These are phyloP conservation scores for Gossypium turneri DNA, from an alignment of 345 rosid genomes.

Conservation along the genomic window DNA sequence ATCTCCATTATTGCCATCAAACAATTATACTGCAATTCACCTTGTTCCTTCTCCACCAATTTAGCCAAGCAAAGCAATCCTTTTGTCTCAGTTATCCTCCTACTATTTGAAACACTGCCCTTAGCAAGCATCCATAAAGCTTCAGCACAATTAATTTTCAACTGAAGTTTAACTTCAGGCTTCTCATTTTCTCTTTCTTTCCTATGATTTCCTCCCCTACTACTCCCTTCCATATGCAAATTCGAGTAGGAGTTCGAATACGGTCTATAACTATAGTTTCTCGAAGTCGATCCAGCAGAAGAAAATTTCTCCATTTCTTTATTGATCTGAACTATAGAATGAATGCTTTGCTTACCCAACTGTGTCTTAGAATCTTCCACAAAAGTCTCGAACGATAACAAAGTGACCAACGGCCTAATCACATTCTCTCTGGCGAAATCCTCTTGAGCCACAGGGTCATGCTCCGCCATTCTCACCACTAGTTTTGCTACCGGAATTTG, in stretches of 20 bases:
- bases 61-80: slow-evolving; percentile 89
- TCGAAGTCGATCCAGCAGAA: slow-evolving; percentile 13
- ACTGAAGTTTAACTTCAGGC: slow-evolving; percentile 52
- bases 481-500: slow-evolving; percentile 56
- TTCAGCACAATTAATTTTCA: slow-evolving; percentile 61
- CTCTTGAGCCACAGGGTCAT: slow-evolving; percentile 57
- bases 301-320: slow-evolving; percentile 44
- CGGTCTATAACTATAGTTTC: slow-evolving; percentile 31
- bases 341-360: slow-evolving; percentile 61
- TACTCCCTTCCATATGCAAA: slow-evolving; percentile 29
- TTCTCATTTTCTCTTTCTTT: slow-evolving; percentile 70
- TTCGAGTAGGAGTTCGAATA: slow-evolving; percentile 40
- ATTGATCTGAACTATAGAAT: slow-evolving; percentile 69
- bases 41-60: slow-evolving; percentile 63
- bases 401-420: slow-evolving; percentile 69
- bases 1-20: slow-evolving; percentile 86
- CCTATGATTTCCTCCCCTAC: slow-evolving; percentile 31
- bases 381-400: slow-evolving; percentile 63
- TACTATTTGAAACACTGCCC: slow-evolving; percentile 64
- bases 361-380: slow-evolving; percentile 40
- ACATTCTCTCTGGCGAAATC: slow-evolving; percentile 86
- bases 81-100: slow-evolving; percentile 80
- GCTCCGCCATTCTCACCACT: slow-evolving; percentile 79
- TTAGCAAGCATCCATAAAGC: slow-evolving; percentile 88
- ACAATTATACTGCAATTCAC: slow-evolving; percentile 68